phyloP scores from a whole-genome alignment of 116 monocot genomes.

The Dioscorea cayenensis region DNA sequence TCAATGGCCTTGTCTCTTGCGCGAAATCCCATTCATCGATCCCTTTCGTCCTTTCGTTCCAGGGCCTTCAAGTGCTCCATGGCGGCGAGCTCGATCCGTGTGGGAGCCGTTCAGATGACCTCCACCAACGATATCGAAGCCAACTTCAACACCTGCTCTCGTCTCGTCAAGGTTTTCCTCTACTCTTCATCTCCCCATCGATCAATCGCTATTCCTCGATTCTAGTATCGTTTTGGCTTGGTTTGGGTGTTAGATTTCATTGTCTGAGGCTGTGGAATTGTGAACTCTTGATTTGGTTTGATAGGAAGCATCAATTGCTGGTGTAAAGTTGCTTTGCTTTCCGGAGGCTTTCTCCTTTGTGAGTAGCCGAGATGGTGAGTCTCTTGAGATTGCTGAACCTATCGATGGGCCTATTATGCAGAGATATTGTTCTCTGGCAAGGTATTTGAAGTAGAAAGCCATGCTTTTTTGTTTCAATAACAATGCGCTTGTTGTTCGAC shows the following conservation, averaged over 20 bases:
- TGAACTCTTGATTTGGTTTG: not conserved
- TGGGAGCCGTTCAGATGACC: slow-evolving; percentile 85
- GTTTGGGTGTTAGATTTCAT: not conserved
- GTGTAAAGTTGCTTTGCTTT: slow-evolving; percentile 76
- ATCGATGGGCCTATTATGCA: slow-evolving; percentile 75
- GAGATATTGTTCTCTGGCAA: slow-evolving; percentile 86
- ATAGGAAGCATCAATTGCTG: slow-evolving; percentile 69
- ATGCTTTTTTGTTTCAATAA: not conserved
- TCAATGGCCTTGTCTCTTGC: not conserved
- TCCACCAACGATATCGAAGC: slow-evolving; percentile 70
- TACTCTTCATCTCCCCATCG: not conserved
- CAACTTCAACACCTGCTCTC: slow-evolving; percentile 71
- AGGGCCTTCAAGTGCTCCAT: slow-evolving; percentile 3
- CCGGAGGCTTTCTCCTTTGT: slow-evolving; percentile 88
- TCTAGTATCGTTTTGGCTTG: not conserved
- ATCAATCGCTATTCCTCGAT: not conserved
- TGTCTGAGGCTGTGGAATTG: not conserved
- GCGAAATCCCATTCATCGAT: not conserved
- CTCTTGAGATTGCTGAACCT: slow-evolving; percentile 65
- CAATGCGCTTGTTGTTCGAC: not conserved
- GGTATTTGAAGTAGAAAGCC: slow-evolving; percentile 21
- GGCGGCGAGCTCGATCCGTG: slow-evolving; percentile 19
- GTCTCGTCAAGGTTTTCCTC: slow-evolving; percentile 52
- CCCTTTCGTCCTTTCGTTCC: not conserved
- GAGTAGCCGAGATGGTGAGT: slow-evolving; percentile 46